These are phyloP conservation scores for Rhizophora apiculata DNA, from an alignment of 345 rosid species.

Conservation along the genomic window DNA sequence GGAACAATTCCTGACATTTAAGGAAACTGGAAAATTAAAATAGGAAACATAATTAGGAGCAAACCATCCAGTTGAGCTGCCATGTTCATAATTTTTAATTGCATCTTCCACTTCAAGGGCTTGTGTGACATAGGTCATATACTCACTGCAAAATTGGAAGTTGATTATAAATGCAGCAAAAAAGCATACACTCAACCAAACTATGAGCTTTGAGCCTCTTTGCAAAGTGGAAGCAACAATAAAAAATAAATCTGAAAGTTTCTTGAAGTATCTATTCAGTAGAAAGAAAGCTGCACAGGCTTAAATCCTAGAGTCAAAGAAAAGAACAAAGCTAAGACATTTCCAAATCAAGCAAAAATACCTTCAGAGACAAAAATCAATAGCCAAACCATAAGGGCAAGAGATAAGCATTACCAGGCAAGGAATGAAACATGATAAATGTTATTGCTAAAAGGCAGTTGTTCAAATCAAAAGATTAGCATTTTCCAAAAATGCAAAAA, in stretches of 20 bases:
- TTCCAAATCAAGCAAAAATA: too few species aligned
- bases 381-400: not conserved
- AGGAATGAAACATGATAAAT: not conserved
- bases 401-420: not conserved
- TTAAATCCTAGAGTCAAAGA: not conserved
- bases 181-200: not conserved
- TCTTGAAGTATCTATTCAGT: not conserved
- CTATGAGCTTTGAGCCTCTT: too few species aligned
- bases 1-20: slow-evolving; percentile 5
- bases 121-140: slow-evolving; percentile 70
- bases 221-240: not conserved
- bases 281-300: not conserved
- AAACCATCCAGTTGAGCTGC: slow-evolving; percentile 91
- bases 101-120: slow-evolving; percentile 95
- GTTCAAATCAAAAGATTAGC: too few species aligned
- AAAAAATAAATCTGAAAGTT: not conserved
- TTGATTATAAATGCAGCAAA: slow-evolving; percentile 7
- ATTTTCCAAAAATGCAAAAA: too few species aligned
- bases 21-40: slow-evolving; percentile 11
- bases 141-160: slow-evolving; percentile 56
- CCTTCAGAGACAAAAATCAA: not conserved
- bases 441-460: not conserved
- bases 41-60: slow-evolving; percentile 22
- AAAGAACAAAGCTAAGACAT: not conserved
- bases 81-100: slow-evolving; percentile 76